phyloP scores from a whole-genome alignment of 768 basidiomycete genomes.

The Rhodotorula toruloides region DNA sequence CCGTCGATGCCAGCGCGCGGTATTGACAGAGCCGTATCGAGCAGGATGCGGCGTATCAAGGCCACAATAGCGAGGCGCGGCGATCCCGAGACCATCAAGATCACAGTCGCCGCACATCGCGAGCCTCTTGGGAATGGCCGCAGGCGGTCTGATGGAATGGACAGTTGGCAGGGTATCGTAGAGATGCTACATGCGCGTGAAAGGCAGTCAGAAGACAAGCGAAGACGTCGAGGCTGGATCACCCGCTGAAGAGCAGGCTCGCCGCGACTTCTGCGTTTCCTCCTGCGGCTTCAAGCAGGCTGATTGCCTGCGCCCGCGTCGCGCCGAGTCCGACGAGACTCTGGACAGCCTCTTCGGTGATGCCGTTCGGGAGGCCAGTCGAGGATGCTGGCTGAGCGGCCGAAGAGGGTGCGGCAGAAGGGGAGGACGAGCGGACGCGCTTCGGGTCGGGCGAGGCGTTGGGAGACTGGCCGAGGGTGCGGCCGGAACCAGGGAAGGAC shows the following conservation, averaged over 20 bases:
- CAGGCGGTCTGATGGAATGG: no score
- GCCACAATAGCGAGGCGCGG: no score
- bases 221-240: not conserved
- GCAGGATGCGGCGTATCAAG: no score
- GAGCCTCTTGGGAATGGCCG: no score
- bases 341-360: conserved; percentile 57
- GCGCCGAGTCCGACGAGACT: conserved; percentile 73
- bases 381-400: conserved; percentile 39
- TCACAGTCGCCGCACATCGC: no score
- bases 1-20: no score
- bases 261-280: conserved; percentile 87
- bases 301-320: conserved; percentile 68
- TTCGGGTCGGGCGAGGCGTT: not conserved
- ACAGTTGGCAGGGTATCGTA: no score
- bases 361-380: conserved; percentile 43
- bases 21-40: no score
- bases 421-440: conserved; percentile 25
- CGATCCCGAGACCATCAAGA: no score
- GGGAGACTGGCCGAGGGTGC: conserved; percentile 31
- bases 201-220: no score
- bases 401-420: conserved; percentile 33
- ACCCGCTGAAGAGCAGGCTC: conserved; percentile 63
- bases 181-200: no score
- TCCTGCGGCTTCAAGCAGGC: conserved; percentile 66
- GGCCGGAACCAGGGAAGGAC: conserved; percentile 36